Base-by-base conservation (phyloP, 2,329 filamentous ascomycete species). In the Microsporum canis region DNA sequence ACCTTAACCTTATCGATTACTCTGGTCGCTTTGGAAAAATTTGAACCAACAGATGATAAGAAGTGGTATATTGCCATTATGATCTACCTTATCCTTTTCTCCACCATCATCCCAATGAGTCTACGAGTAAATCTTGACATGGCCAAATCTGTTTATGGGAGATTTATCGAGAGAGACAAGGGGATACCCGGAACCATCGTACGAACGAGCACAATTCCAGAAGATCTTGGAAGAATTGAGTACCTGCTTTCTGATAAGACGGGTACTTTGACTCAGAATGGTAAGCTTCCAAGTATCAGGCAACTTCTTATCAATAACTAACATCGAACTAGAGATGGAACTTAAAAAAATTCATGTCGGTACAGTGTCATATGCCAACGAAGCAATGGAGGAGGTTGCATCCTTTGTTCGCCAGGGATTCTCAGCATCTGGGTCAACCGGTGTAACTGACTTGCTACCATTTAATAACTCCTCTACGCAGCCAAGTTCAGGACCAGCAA, bases 301-400 rank as follows among this genome's bases (percentile, higher is more conserved):
- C 5, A 12, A 14, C 4, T 47, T 10, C 23, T 41, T 17, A 17
- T 57, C 12, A 4, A 23, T 57, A 31, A 43, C 23, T 57, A 31
- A 57, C 23, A n/a, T 27, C 14, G 3, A 34, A 56, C 14, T 49
- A 81, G 90, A 96, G 70, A 96, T 96, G 91, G 92, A 96, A 70
- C 87, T 99, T 82, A 96, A 95, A 72, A 99, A 99, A 75, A 92
- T 99, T 4, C 95, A 99, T 69, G 89, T 99, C 59, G 94, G 95
- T 7, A 99, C 94, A 7, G 94, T 97, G 1, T 97, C 92, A 0
- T 99, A 99, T 70, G 94, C 92, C 38, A 96, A 96, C 67, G 94
- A 99, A 71, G 92, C 94, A 7, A 99, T 99, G 94, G 94, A 97
- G 67, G 95, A 99, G 76, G 94, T 99, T 10, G 79, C 84, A 10